These are phyloP conservation scores for Galerina sulciceps DNA, from an alignment of 768 basidiomycete species.

Conservation along the genomic window DNA sequence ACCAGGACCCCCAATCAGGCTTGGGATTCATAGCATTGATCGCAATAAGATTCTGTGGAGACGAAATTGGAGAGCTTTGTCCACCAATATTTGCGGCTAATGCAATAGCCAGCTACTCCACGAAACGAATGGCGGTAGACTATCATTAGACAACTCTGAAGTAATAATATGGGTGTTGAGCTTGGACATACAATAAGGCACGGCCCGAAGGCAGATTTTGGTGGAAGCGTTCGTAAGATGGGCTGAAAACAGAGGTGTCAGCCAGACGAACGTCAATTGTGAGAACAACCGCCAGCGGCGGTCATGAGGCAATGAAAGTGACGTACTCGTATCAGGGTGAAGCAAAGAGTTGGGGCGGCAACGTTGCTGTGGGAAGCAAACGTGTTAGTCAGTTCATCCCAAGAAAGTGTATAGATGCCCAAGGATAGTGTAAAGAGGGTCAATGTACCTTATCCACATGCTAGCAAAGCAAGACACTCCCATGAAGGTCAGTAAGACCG, in stretches of 20 bases:
- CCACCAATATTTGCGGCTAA: conserved; percentile 99
- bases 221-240: conserved; percentile 88
- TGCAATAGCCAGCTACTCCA: conserved; percentile 84
- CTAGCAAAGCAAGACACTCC: conserved; percentile 95
- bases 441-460: conserved; percentile 93
- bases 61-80: conserved; percentile 96
- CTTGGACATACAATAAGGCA: conserved; percentile 81
- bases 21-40: conserved; percentile 83
- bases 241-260: conserved; percentile 57
- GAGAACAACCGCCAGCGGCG: conserved; percentile 1
- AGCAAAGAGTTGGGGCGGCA: conserved; percentile 96
- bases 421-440: conserved; percentile 3
- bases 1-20: conserved; percentile 92
- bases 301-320: neutral
- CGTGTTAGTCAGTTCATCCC: conserved; percentile 12
- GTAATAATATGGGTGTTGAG: neutral
- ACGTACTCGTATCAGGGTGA: conserved; percentile 89
- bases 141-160: neutral
- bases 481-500: conserved; percentile 94
- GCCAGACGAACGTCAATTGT: conserved; percentile 1
- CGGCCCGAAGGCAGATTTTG: conserved; percentile 84
- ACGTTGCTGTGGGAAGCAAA: conserved; percentile 71
- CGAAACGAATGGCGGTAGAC: neutral
- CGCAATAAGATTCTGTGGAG: conserved; percentile 96
- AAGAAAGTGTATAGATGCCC: neutral